A percentile compares a stretch with the other conserved stretches of the same genome.
These are phyloP conservation scores for Eucalyptus curtisii DNA, from an alignment of 345 rosid species.

Conservation along the genomic window DNA sequence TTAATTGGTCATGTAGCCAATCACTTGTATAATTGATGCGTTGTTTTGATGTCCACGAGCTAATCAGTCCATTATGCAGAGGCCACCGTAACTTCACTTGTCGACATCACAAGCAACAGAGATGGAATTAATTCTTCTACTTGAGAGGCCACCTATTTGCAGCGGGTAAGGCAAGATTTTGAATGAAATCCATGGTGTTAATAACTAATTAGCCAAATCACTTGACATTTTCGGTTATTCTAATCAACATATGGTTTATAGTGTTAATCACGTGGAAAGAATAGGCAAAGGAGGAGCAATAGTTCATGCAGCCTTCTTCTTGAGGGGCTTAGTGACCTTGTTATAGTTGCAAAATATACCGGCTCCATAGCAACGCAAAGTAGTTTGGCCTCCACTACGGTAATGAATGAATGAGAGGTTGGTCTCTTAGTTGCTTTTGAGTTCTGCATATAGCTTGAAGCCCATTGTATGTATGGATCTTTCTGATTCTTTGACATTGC, in stretches of 20 bases:
- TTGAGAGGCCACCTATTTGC: neutral
- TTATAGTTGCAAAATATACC: neutral
- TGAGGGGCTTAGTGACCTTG: neutral
- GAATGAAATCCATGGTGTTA: too few relatives aligned
- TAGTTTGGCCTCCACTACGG: neutral
- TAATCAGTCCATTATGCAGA: too few relatives aligned
- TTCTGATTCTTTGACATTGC: neutral
- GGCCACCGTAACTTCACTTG: neutral
- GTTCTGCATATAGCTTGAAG: neutral
- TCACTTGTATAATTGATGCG: too few relatives aligned
- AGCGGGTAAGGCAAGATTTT: neutral
- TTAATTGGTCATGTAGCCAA: too few relatives aligned
- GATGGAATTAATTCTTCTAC: neutral
- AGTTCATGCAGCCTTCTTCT: neutral
- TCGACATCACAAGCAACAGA: neutral
- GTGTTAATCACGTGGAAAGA: neutral
- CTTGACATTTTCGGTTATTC: neutral
- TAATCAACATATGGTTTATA: too few relatives aligned
- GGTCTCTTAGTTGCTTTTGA: neutral
- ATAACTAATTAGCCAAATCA: too few relatives aligned
- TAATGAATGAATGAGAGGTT: neutral
- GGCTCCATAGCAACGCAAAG: neutral
- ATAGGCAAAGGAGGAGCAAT: neutral
- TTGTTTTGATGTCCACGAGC: too few relatives aligned
- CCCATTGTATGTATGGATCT: neutral